Conservation (phyloP, 2,329 filamentous ascomycete species). For the Colletotrichum sp. region DNA sequence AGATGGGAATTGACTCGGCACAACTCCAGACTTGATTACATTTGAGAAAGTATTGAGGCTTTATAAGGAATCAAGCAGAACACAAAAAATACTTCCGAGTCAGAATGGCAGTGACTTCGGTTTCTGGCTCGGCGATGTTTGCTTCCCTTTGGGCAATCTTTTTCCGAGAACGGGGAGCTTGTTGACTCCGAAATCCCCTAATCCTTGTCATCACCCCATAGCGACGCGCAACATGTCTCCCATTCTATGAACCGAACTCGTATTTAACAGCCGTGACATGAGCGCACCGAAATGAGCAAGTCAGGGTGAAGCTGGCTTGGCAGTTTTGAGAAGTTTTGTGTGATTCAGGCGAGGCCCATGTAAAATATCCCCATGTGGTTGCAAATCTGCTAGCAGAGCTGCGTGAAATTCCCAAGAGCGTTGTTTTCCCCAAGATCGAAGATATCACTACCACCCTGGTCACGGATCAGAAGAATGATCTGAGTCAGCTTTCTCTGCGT, state of each 20-base stretch:
- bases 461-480: accelerated
- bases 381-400: not conserved
- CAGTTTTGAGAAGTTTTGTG: not conserved
- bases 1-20: too few species aligned
- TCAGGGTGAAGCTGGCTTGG: not conserved
- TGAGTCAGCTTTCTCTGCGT: not conserved
- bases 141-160: not conserved
- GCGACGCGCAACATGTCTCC: not conserved
- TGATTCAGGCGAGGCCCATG: not conserved
- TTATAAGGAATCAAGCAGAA: too few species aligned
- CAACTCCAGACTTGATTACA: too few species aligned
- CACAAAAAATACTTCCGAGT: too few species aligned
- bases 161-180: not conserved
- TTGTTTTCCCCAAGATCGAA: not conserved
- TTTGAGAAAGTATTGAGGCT: too few species aligned
- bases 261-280: not conserved
- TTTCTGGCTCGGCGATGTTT: not conserved
- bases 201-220: not conserved
- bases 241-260: not conserved
- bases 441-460: not conserved
- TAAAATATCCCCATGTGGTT: not conserved
- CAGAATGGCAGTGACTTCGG: too few species aligned
- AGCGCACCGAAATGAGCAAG: not conserved
- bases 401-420: not conserved
- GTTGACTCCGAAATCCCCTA: not conserved